These are phyloP conservation scores for Endothia cerciana DNA, from an alignment of 2,329 filamentous ascomycete genomes.

Conservation along the genomic window DNA sequence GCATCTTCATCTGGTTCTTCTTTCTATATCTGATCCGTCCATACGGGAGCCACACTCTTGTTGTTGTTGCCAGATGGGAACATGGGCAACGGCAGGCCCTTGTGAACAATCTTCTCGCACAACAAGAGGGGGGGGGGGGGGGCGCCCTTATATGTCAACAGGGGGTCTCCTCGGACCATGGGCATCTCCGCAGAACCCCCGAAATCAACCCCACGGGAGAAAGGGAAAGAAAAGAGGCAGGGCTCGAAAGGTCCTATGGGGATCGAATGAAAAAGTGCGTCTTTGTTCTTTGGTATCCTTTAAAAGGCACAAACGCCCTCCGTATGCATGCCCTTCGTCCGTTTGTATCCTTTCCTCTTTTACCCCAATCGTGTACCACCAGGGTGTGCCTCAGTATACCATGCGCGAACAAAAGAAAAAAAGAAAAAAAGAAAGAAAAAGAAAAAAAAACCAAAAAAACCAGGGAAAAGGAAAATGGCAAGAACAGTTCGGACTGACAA, in stretches of 20 bases:
- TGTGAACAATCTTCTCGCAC: no score
- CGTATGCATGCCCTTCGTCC: not conserved
- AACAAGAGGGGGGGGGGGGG: no score
- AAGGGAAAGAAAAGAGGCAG: not conserved
- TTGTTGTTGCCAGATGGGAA: no score
- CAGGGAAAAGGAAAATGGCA: not conserved
- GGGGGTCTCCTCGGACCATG: no score
- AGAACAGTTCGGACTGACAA: not conserved
- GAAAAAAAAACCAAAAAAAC: not conserved
- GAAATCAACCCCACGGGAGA: no score
- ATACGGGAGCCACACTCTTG: no score
- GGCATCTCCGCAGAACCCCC: no score
- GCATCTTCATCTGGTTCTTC: not conserved
- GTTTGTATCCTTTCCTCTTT: not conserved
- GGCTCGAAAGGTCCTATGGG: not conserved
- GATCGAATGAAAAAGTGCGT: slow-evolving; percentile 1
- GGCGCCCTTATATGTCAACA: no score
- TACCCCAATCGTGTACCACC: not conserved
- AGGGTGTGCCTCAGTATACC: not conserved
- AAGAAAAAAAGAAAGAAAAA: not conserved
- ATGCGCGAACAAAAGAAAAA: not conserved
- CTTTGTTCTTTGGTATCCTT: slow-evolving; percentile 5
- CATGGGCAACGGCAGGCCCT: no score
- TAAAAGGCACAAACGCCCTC: slow-evolving; percentile 12
- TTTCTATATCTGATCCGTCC: no score